phyloP scores from a whole-genome alignment of 441 rosid genomes.

The Corymbia citriodora region DNA sequence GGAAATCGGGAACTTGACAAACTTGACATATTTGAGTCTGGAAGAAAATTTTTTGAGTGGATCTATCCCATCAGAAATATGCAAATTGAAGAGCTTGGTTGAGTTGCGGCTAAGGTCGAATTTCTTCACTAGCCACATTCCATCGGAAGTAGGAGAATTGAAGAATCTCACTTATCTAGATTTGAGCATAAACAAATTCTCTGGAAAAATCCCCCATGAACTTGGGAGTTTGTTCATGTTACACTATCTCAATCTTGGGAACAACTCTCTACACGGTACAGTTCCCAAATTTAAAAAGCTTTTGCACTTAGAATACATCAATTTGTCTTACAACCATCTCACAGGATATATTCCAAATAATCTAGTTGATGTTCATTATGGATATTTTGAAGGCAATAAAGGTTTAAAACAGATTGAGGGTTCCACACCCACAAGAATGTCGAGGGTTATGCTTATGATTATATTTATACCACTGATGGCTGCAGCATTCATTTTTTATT shows the following conservation, averaged over 20 bases:
- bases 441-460: accelerated
- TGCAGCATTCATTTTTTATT: accelerated
- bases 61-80: too few species aligned
- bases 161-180: background rate
- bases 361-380: accelerated
- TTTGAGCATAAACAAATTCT: background rate
- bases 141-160: background rate
- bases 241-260: background rate
- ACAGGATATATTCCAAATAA: accelerated
- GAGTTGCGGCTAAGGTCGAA: background rate
- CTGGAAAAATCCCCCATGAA: background rate
- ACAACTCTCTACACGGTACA: background rate
- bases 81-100: background rate
- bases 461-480: accelerated
- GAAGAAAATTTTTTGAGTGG: background rate
- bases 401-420: accelerated
- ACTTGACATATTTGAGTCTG: too few species aligned
- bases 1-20: too few species aligned
- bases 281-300: background rate
- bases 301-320: accelerated
- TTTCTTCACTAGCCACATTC: background rate
- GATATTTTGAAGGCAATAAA: accelerated
- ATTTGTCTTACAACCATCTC: background rate
- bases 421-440: accelerated
- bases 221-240: background rate